A percentile compares a stretch with the other conserved stretches of the same genome.
phyloP scores from a whole-genome alignment of 176 grass and related monocot genomes.

The Puya raimondii region DNA sequence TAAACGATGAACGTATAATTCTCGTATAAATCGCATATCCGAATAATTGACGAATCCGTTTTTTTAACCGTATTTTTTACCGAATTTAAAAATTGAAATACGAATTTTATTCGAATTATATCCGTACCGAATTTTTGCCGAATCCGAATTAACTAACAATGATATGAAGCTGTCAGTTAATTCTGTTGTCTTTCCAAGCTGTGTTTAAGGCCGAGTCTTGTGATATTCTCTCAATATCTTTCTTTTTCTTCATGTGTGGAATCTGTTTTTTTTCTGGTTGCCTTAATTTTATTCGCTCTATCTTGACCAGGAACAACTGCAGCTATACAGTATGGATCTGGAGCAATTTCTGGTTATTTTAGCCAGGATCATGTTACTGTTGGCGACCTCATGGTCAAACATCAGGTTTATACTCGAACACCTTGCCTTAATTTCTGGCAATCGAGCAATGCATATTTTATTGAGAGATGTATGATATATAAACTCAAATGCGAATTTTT shows the following conservation, averaged over 20 bases:
- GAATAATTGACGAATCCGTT: no score
- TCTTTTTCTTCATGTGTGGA: not conserved
- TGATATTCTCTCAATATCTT: not conserved
- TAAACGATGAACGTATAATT: no score
- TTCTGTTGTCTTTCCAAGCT: not conserved
- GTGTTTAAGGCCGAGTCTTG: not conserved
- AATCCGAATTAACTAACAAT: no score
- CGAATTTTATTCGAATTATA: no score
- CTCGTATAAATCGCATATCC: no score
- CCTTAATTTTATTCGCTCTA: constrained; percentile 2
- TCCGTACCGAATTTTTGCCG: no score
- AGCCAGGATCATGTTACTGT: constrained; percentile 68
- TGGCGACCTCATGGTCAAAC: constrained; percentile 52
- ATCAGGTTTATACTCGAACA: constrained; percentile 37
- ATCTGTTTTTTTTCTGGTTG: not conserved
- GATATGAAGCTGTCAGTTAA: not conserved
- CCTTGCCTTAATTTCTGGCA: not conserved
- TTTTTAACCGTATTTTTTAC: no score
- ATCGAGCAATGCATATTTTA: not conserved
- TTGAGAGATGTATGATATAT: not conserved
- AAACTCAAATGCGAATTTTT: constrained; percentile 21
- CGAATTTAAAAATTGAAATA: no score
- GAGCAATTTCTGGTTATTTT: constrained; percentile 62
- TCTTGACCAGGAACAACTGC: constrained; percentile 51
- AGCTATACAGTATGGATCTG: constrained; percentile 69